Percentiles rank a stretch among this genome's conserved stretches.
phyloP scores from a whole-genome alignment of 2,329 filamentous ascomycete species.

The Aspergillus sp. region DNA sequence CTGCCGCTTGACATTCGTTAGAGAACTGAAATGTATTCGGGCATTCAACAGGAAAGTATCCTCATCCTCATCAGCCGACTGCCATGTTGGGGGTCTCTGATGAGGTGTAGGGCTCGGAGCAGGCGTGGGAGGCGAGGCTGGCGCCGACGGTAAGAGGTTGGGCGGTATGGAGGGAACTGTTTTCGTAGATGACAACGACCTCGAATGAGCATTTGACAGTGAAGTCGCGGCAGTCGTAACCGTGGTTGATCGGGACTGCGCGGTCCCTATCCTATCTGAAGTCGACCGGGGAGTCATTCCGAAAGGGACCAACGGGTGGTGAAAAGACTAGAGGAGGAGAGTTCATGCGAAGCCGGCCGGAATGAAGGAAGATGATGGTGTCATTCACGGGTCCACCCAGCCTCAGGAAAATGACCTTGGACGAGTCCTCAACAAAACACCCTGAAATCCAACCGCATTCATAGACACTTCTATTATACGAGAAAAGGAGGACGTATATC shows the following conservation, averaged over 20 bases:
- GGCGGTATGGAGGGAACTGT: slow-evolving; percentile 54
- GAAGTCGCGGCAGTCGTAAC: slow-evolving; percentile 23
- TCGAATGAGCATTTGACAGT: slow-evolving; percentile 31
- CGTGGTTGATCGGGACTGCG: slow-evolving; percentile 29
- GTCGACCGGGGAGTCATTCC: slow-evolving; percentile 30
- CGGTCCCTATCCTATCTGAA: slow-evolving; percentile 27
- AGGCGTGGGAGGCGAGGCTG: slow-evolving; percentile 66
- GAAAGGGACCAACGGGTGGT: slow-evolving; percentile 28
- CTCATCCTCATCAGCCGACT: slow-evolving; percentile 61
- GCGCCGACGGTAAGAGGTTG: slow-evolving; percentile 63
- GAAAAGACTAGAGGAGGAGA: slow-evolving; percentile 26
- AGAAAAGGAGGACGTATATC: not conserved
- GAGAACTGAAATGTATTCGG: slow-evolving; percentile 74
- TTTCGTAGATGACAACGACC: slow-evolving; percentile 48
- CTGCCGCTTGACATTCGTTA: slow-evolving; percentile 73
- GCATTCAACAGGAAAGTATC: slow-evolving; percentile 79
- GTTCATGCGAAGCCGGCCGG: slow-evolving; percentile 24
- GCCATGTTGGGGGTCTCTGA: slow-evolving; percentile 55
- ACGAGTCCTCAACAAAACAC: slow-evolving; percentile 9
- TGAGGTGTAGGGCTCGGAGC: slow-evolving; percentile 65
- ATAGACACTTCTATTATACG: slow-evolving; percentile 13
- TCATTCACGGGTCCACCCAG: slow-evolving; percentile 16
- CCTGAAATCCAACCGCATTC: slow-evolving; percentile 7
- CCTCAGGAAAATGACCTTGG: slow-evolving; percentile 13
- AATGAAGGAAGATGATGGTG: slow-evolving; percentile 15